A percentile compares a stretch with the other conserved stretches of the same genome.
phyloP scores from a whole-genome alignment of 225 moss, liverwort and hornwort genomes.

The Physcomitrium patens region DNA sequence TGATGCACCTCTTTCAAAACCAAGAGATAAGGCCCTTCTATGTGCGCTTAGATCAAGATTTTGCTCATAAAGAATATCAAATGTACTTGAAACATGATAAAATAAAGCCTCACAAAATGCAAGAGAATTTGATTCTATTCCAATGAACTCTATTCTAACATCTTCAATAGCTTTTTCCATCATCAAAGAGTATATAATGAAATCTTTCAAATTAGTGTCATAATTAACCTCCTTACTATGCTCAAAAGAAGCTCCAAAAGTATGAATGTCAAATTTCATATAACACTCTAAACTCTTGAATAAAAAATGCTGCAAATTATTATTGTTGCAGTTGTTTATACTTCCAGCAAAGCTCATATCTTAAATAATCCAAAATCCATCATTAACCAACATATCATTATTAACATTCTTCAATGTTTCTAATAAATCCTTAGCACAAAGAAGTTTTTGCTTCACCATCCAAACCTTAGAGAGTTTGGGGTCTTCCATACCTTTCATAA shows the following conservation, averaged over 20 bases:
- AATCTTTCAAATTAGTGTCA: slow-evolving; percentile 6
- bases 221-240: slow-evolving; percentile 11
- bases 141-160: no score
- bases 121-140: no score
- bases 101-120: slow-evolving; percentile 1
- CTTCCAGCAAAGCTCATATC: slow-evolving; percentile 4
- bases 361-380: no score
- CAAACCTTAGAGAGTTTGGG: not conserved
- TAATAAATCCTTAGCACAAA: not conserved
- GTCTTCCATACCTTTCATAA: not conserved
- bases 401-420: no score
- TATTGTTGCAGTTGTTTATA: not conserved
- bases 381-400: no score
- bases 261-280: no score
- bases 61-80: slow-evolving; percentile 10
- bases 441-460: not conserved
- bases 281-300: not conserved
- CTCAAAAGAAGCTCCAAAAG: slow-evolving; percentile 9
- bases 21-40: no score
- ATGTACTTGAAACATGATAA: slow-evolving; percentile 2
- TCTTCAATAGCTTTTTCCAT: not conserved
- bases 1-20: no score
- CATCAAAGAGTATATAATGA: slow-evolving; percentile 20
- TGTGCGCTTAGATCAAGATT: no score
- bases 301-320: slow-evolving; percentile 6